Base-by-base conservation (phyloP, 225 moss, liverwort and hornwort species). In the Polytrichum formosum region DNA sequence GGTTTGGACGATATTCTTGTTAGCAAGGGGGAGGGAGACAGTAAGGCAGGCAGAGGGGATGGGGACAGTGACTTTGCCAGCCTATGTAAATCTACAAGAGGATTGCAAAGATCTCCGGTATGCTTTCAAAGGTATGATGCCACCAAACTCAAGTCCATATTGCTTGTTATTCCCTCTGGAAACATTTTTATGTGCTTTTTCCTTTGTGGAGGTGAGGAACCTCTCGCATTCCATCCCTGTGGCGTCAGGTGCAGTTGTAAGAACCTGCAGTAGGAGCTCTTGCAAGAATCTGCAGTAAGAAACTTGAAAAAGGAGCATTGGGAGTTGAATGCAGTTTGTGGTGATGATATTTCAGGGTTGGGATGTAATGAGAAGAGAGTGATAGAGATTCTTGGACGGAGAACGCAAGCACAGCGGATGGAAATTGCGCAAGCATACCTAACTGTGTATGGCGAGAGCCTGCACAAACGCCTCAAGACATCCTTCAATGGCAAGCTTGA, bases 381-480 rank as follows among this genome's bases (percentile, higher is more conserved):
- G 8, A 81, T 89, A 56, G 83, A 85, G 18, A 81, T 89, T 63
- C 63, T 89, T 55, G 89, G 83, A 62, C 69, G 77, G 70, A 80
- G 85, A 20, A 83, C 80, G 61, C 80, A 83, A 61, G 76, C 81
- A 28, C 89, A 89, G 63, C 80, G 89, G 13, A 35, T 75, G 5
- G 86, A 86, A 60, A 86, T 89, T 72, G 86, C 80, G 3, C 81
- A 81, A 58, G 85, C 83, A 28, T 89, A 86, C 56, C 80, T 83
- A 71, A 85, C 83, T 7, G 74, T 83, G 22, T 89, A 83, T 28
- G 81, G 83, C 10, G 89, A 89, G 72, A 85, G 81, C 74, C 76
- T 89, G 76, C 81, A 83, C 29, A 85, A 81, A 74, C 81, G 89
- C 5, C 86, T 89, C 53, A 89, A 83, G 79, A 74, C 86, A 28